Evolutionary conservation across 2,329 filamentous ascomycete genomes (phyloP).

Genomic region (Hymenoscyphus fraxineus): DNA sequence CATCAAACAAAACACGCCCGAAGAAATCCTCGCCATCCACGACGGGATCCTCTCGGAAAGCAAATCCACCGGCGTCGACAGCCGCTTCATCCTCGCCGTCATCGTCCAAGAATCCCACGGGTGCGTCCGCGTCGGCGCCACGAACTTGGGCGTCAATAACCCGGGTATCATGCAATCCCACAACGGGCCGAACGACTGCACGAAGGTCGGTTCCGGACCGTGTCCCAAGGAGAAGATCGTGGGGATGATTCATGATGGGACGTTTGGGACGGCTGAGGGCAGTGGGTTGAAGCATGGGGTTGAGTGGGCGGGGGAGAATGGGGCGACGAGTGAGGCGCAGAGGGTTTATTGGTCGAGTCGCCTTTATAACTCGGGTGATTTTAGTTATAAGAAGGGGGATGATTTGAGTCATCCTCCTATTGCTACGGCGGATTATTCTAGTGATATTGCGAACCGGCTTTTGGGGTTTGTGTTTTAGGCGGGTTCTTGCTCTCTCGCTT

Average conservation of each 20-base stretch:
- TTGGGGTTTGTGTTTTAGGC: constrained; percentile 9
- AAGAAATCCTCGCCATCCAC: constrained; percentile 8
- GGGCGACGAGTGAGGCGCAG: not conserved
- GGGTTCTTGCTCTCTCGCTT: not conserved
- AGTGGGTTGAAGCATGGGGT: constrained; percentile 2
- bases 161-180: constrained; percentile 28
- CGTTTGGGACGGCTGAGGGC: constrained; percentile 2
- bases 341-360: constrained; percentile 6
- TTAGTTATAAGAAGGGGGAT: not conserved
- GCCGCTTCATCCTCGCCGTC: constrained; percentile 32
- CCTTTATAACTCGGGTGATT: constrained; percentile 12
- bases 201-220: not conserved
- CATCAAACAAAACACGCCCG: constrained; percentile 8
- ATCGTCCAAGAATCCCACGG: constrained; percentile 35
- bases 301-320: not conserved
- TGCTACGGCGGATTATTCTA: constrained; percentile 7
- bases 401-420: constrained; percentile 6
- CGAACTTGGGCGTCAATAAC: constrained; percentile 8
- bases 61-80: constrained; percentile 22
- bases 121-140: constrained; percentile 19
- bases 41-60: constrained; percentile 7
- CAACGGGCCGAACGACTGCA: constrained; percentile 8
- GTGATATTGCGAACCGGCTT: constrained; percentile 11
- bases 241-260: constrained; percentile 12
- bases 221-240: constrained; percentile 7